Conservation (phyloP, 352 stramenopile genomes). For the Albugo candida region DNA sequence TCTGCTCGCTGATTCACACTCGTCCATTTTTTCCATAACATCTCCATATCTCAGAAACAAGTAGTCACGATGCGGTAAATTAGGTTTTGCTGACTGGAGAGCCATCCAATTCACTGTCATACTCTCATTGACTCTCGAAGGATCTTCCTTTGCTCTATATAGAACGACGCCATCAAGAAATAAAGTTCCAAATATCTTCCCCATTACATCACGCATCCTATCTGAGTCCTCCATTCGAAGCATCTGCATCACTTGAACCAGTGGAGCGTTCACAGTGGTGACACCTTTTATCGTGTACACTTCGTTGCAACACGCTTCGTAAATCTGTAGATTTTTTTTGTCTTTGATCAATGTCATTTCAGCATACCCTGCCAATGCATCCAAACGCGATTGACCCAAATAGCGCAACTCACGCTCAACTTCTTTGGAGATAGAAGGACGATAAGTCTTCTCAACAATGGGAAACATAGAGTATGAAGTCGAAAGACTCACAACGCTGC, state of each 20-base stretch:
- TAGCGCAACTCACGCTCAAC: constrained; percentile 74
- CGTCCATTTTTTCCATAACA: constrained; percentile 55
- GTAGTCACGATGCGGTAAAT: constrained; percentile 72
- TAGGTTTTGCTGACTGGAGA: constrained; percentile 58
- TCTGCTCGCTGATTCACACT: constrained; percentile 16
- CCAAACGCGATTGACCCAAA: constrained; percentile 58
- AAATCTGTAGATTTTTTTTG: constrained; percentile 46
- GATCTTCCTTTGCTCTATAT: constrained; percentile 31
- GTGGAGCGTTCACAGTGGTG: constrained; percentile 35
- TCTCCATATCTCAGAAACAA: constrained; percentile 71
- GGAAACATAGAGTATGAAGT: constrained; percentile 44
- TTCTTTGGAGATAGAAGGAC: constrained; percentile 48
- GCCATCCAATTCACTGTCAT: constrained; percentile 70
- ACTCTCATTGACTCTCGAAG: constrained; percentile 33
- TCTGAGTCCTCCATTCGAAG: constrained; percentile 48
- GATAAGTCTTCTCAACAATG: constrained; percentile 70
- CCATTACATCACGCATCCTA: constrained; percentile 54
- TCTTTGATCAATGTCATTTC: constrained; percentile 65
- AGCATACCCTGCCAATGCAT: constrained; percentile 60
- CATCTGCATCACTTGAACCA: constrained; percentile 69
- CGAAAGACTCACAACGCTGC: background rate
- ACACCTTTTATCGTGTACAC: constrained; percentile 78
- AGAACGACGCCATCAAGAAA: constrained; percentile 66
- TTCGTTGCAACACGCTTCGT: constrained; percentile 57
- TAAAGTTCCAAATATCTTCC: constrained; percentile 61